A percentile compares a stretch with the other conserved stretches of the same genome.
Evolutionary conservation across 78 protist genomes (phyloP).

Genomic region (Speleostelium caveatum): DNA sequence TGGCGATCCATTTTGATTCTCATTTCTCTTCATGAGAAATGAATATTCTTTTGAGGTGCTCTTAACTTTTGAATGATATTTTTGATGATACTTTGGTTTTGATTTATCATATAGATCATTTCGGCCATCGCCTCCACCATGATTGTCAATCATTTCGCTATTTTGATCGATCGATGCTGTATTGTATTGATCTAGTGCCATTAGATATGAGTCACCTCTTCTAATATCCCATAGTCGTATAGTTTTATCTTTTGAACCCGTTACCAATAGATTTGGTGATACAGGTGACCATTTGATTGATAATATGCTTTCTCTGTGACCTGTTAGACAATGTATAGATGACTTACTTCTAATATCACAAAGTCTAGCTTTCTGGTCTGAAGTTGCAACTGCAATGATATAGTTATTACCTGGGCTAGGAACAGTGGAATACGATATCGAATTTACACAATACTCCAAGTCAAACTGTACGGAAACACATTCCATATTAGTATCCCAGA

Average conservation of each 20-base stretch:
- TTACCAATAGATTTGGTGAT: constrained; percentile 24
- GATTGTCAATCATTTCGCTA: neutral
- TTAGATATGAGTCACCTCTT: constrained; percentile 48
- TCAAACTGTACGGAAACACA: constrained; percentile 19
- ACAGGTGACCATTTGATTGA: constrained; percentile 48
- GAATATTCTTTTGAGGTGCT: neutral
- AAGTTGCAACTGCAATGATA: constrained; percentile 42
- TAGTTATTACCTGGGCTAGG: neutral
- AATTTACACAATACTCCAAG: constrained; percentile 33
- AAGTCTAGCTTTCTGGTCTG: constrained; percentile 51
- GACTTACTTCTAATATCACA: constrained; percentile 46
- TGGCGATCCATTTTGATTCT: constrained; percentile 13
- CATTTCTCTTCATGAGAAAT: neutral
- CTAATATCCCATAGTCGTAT: constrained; percentile 68
- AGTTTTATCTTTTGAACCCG: constrained; percentile 67
- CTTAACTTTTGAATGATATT: neutral
- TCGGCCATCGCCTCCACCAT: neutral
- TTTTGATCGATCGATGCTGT: neutral
- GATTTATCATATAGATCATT: neutral
- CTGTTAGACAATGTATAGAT: constrained; percentile 61
- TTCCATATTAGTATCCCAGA: constrained; percentile 66
- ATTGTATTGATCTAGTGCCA: constrained; percentile 62
- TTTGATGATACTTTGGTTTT: neutral
- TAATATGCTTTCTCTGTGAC: constrained; percentile 44
- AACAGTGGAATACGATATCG: constrained; percentile 8